These are phyloP conservation scores for Glebionis coronaria DNA, from an alignment of 129 eudicot species.

Conservation along the genomic window DNA sequence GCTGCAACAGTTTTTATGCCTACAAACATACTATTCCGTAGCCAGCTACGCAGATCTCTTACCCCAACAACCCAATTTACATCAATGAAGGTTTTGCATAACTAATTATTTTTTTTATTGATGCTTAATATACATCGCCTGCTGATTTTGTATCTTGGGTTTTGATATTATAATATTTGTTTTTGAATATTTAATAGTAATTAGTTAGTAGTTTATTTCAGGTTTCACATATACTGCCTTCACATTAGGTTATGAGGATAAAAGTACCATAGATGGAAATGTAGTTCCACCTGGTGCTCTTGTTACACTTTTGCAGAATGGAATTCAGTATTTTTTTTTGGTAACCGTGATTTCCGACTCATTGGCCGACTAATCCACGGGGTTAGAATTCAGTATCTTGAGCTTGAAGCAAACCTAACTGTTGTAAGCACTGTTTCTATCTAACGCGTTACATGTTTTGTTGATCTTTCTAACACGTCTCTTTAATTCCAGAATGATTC, in stretches of 20 bases:
- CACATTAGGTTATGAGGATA: constrained; percentile 80
- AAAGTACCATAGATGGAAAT: constrained; percentile 78
- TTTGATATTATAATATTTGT: not conserved
- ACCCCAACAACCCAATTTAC: not conserved
- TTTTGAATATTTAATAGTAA: constrained; percentile 1
- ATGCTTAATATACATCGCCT: not conserved
- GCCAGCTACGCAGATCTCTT: not conserved
- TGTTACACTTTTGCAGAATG: constrained; percentile 85
- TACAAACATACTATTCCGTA: not conserved
- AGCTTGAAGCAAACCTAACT: constrained; percentile 80
- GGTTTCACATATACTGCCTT: constrained; percentile 93
- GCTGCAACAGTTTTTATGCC: not conserved
- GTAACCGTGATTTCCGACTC: too few relatives aligned
- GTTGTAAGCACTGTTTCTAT: constrained; percentile 45
- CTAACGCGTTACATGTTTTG: not conserved
- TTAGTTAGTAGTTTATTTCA: constrained; percentile 30
- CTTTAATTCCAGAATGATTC: constrained; percentile 63
- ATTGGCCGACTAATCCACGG: too few relatives aligned
- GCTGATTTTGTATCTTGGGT: constrained; percentile 1
- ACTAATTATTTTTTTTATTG: not conserved
- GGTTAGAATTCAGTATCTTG: constrained; percentile 92
- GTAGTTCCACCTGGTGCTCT: constrained; percentile 96
- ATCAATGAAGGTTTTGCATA: not conserved
- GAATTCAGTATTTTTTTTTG: too few relatives aligned
- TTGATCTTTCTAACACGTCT: constrained; percentile 25